Evolutionary conservation across 352 stramenopile species (phyloP).

Genomic region (Phytophthora tubulina): DNA sequence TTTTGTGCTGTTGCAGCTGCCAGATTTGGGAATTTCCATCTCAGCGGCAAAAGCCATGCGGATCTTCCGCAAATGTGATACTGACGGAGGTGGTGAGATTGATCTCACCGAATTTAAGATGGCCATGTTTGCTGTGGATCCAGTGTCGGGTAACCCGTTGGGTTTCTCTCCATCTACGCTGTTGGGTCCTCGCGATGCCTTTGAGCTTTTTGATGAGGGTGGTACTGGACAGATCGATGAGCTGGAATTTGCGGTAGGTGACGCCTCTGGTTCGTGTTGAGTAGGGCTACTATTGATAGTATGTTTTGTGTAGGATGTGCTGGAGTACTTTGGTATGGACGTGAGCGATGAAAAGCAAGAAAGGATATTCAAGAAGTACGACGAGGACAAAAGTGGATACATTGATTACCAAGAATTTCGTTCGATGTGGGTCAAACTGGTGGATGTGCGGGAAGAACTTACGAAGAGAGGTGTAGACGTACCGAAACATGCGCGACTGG

Average conservation of each 20-base stretch:
- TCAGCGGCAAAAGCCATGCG: slow-evolving; percentile 89
- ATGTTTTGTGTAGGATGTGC: slow-evolving; percentile 63
- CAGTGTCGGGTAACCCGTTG: slow-evolving; percentile 79
- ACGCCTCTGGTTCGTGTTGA: neutral
- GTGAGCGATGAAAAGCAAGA: slow-evolving; percentile 93
- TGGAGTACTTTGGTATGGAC: slow-evolving; percentile 94
- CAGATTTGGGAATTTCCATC: slow-evolving; percentile 89
- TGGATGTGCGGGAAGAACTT: slow-evolving; percentile 87
- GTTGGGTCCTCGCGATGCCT: slow-evolving; percentile 89
- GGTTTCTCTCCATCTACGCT: slow-evolving; percentile 88
- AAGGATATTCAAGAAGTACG: slow-evolving; percentile 93
- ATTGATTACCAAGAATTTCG: slow-evolving; percentile 97
- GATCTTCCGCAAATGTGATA: slow-evolving; percentile 94
- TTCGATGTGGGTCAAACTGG: slow-evolving; percentile 89
- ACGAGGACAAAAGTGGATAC: slow-evolving; percentile 90
- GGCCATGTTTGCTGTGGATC: slow-evolving; percentile 93
- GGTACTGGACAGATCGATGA: slow-evolving; percentile 92
- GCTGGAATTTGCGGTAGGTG: slow-evolving; percentile 91
- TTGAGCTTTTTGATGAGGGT: slow-evolving; percentile 93
- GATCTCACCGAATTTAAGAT: slow-evolving; percentile 95
- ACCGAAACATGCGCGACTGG: slow-evolving; percentile 85
- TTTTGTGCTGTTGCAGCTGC: slow-evolving; percentile 63
- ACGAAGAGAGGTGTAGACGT: slow-evolving; percentile 89
- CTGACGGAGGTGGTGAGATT: slow-evolving; percentile 91
- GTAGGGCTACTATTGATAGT: slow-evolving; percentile 2